Base-by-base conservation (phyloP, 345 rosid genomes). In the Acer yangbiense region DNA sequence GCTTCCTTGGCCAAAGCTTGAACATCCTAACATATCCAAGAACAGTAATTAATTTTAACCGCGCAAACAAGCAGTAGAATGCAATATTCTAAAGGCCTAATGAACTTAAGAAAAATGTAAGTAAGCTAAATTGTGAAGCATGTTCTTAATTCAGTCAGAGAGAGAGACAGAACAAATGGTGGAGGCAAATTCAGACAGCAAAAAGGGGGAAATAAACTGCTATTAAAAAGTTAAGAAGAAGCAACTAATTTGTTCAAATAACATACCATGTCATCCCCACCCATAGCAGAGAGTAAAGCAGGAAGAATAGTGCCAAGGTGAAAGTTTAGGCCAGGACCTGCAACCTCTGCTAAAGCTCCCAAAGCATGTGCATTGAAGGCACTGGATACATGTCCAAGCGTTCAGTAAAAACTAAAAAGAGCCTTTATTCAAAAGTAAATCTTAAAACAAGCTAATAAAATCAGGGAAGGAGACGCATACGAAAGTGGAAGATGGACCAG, bases 341-440 rank as follows among this genome's bases (percentile, higher is more conserved):
- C 98, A 86, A 94, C 99, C 79, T 96, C 98, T 50, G 99, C 99
- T 77, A 96, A 87, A 32, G 97, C 99, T 71, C 99, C 99, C 60
- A 96, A 78, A 73, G 99, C 98, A 89, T 96, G 97, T 32, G 98
- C 99, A 88, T 94, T 94, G 81, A 96, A 92, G 79, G 98, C 95
- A 67, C 98, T 96, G 86, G 35, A 86, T 62, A 81, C 7, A 83
- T 27, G 27, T 35, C 64, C 70, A 78, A 80, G 68, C 60, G 3
- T 50, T 71, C 72, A 81, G 55, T 9, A 61, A 16, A 23, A 23
- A 23, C 25, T 23, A 23, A 23, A 20, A 21, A 43, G 14, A 21
- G 54, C 41, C 21, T 21, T 23, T 7, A 76, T 43, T 67, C 29
- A 60, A 70, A 50, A 43, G 11, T 9, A 9, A 3, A 64, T 10